phyloP scores from a whole-genome alignment of 805 yeast species.

The Cyberlindnera xylosilytica region DNA sequence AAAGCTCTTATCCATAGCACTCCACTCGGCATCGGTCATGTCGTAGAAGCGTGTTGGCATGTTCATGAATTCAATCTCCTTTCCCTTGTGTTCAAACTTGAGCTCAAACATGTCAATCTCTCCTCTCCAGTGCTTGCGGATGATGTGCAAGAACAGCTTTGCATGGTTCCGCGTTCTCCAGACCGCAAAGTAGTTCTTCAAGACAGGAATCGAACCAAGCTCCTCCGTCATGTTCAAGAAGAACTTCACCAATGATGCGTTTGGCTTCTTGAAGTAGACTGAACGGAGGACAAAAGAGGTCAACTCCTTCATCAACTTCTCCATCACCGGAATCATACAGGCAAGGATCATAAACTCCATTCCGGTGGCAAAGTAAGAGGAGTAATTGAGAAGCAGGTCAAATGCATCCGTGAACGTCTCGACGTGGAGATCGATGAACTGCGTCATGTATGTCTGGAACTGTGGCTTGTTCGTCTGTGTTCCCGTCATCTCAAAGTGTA shows the following conservation, averaged over 20 bases:
- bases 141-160: constrained; percentile 15
- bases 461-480: constrained; percentile 6
- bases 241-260: constrained; percentile 13
- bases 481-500: constrained; percentile 20
- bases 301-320: constrained; percentile 11
- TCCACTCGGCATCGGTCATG: constrained; percentile 10
- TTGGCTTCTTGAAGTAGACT: constrained; percentile 4
- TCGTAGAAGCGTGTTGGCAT: constrained; percentile 6
- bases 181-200: constrained; percentile 18
- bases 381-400: constrained; percentile 22
- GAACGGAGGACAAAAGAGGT: constrained; percentile 12
- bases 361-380: constrained; percentile 20
- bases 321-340: no score
- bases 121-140: constrained; percentile 14
- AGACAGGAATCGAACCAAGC: constrained; percentile 15
- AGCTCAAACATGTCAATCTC: constrained; percentile 13
- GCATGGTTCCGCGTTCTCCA: constrained; percentile 19
- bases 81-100: constrained; percentile 13
- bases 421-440: constrained; percentile 1
- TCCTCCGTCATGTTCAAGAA: constrained; percentile 19
- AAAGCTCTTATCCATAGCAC: constrained; percentile 10
- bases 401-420: constrained; percentile 15
- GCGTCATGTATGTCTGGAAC: constrained; percentile 2
- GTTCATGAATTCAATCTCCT: constrained; percentile 12
- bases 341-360: constrained; percentile 19